Base-by-base conservation (phyloP, 495 filamentous ascomycete species). In the Friedmanniomyces simplex region DNA sequence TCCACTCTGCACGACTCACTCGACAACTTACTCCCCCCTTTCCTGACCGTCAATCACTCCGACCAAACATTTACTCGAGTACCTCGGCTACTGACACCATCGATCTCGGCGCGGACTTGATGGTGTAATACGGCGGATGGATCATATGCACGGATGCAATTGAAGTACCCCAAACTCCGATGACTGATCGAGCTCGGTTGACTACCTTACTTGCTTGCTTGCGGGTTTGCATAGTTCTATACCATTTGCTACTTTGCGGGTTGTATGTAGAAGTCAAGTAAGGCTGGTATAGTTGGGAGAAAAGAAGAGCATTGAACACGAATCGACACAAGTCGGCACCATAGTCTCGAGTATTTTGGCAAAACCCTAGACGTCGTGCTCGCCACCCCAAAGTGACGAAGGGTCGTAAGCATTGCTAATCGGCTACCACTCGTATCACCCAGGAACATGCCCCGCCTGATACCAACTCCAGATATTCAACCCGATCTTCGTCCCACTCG, bases 401-500 rank as follows among this genome's bases (percentile, higher is more conserved):
- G n/a, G n/a, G n/a, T n/a, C n/a, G n/a, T n/a, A n/a, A n/a, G n/a
- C n/a, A n/a, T n/a, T n/a, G n/a, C n/a, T n/a, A 37, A 8, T 37
- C 34, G 16, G 34, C 16, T 37, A 8, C 34, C 16, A 37, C 34
- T 37, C 34, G 8, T 37, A 16, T 37, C n/a, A n/a, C n/a, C n/a
- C n/a, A n/a, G n/a, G n/a, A n/a, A 37, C 34, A 37, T 55, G 21
- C 18, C 48, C 56, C 4, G 47, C 49, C 24, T 72, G 68, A 60
- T 67, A 68, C 68, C 68, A 72, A 55, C 67, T 83, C 85, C 85
- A 90, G 63, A 89, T 85, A 73, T 90, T 90, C 81, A 90, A 77
- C n/a, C 85, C 86, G 51, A 88, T 77, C 75, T 90, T 90, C 52
- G 69, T 77, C 24, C 86, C 86, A 55, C 71, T 73, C 39, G 73